phyloP scores from a whole-genome alignment of 2,329 filamentous ascomycete species.

The Tympanopsis confertula region DNA sequence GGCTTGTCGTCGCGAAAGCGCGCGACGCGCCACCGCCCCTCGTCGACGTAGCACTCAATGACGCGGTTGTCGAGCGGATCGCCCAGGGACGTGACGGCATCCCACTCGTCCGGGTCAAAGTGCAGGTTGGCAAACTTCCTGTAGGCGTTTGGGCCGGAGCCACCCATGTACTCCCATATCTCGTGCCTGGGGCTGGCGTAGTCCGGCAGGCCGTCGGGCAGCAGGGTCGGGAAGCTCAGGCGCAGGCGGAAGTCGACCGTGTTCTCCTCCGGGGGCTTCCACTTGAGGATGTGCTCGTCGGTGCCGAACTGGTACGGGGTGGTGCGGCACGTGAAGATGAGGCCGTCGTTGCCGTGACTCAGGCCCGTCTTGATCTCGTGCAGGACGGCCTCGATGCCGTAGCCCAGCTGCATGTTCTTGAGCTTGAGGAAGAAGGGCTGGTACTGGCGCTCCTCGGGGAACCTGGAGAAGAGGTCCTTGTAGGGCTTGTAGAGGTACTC shows the following conservation, averaged over 20 bases:
- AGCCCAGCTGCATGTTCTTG: slow-evolving; percentile 81
- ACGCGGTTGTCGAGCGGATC: slow-evolving; percentile 77
- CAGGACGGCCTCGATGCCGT: slow-evolving; percentile 89
- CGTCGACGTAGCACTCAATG: slow-evolving; percentile 75
- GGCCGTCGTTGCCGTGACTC: slow-evolving; percentile 85
- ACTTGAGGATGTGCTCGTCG: slow-evolving; percentile 88
- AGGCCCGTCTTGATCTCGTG: slow-evolving; percentile 70
- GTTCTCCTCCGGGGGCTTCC: slow-evolving; percentile 93
- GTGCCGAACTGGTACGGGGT: slow-evolving; percentile 83
- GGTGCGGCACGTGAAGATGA: slow-evolving; percentile 92
- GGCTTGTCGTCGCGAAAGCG: slow-evolving; percentile 87
- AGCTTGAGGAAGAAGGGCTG: slow-evolving; percentile 75
- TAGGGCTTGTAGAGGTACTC: slow-evolving; percentile 67
- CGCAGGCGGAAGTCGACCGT: slow-evolving; percentile 82
- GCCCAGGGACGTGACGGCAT: slow-evolving; percentile 59
- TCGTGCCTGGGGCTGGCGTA: slow-evolving; percentile 18
- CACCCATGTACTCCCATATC: slow-evolving; percentile 42
- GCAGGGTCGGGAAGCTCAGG: slow-evolving; percentile 64
- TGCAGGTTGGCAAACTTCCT: slow-evolving; percentile 55
- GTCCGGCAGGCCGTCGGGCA: slow-evolving; percentile 61
- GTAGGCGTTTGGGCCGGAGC: slow-evolving; percentile 38
- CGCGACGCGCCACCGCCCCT: slow-evolving; percentile 72
- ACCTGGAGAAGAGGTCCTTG: slow-evolving; percentile 47
- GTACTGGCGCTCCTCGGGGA: slow-evolving; percentile 55
- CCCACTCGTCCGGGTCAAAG: slow-evolving; percentile 72